A percentile compares a stretch with the other conserved stretches of the same genome.
Evolutionary conservation across 163 green algal genomes (phyloP).

Genomic region (Chlamydomonas reinhardtii): DNA sequence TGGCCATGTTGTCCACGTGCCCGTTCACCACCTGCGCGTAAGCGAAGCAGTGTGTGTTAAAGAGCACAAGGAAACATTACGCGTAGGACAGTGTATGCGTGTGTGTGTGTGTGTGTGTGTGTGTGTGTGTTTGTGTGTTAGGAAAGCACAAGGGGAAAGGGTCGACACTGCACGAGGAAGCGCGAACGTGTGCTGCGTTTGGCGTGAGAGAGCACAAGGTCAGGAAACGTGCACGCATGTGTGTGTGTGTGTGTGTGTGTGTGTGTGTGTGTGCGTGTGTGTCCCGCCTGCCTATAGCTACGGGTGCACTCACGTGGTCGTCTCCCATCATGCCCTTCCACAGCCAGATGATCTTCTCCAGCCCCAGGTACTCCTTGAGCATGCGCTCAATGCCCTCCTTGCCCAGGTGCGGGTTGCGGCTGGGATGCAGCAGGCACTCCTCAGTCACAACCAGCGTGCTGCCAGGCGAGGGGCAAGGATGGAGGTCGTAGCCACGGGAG

Average conservation of each 20-base stretch:
- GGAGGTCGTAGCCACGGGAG: conserved; percentile 51
- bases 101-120: no score
- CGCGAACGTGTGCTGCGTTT: no score
- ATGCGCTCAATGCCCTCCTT: conserved; percentile 79
- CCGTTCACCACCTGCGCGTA: conserved; percentile 77
- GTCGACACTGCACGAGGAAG: no score
- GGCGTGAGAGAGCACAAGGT: no score
- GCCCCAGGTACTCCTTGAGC: conserved; percentile 72
- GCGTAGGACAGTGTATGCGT: no score
- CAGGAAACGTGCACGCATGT: no score
- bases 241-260: not conserved
- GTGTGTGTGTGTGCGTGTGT: no score
- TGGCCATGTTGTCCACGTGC: conserved; percentile 90
- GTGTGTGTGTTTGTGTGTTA: no score
- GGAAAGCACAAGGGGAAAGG: no score
- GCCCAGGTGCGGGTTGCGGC: conserved; percentile 82
- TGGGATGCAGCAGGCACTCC: conserved; percentile 89
- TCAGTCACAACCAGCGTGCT: conserved; percentile 86
- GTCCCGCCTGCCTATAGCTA: no score
- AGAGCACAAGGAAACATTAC: no score
- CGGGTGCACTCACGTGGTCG: conserved; percentile 6
- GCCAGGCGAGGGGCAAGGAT: not conserved
- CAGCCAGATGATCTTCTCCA: conserved; percentile 78
- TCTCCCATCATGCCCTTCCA: conserved; percentile 39
- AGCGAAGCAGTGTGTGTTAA: conserved; percentile 2